A percentile compares a stretch with the other conserved stretches of the same genome.
Conservation (phyloP, 306 rosid species). For the Castanopsis chinensis region DNA sequence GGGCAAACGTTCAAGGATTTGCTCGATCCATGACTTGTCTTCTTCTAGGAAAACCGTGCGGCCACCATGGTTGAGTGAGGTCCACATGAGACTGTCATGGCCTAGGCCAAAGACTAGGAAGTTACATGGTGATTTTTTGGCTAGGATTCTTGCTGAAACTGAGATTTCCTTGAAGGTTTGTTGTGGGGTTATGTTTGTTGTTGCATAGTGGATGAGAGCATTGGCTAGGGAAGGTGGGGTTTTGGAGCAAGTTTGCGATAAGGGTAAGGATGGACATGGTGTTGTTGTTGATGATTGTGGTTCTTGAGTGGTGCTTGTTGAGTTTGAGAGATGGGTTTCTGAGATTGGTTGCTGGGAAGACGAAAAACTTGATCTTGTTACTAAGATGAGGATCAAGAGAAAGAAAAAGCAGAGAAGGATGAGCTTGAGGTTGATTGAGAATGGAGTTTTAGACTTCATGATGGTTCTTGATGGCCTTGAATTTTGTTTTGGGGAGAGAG, state of each 20-base stretch:
- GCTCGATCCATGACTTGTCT: conserved; percentile 68
- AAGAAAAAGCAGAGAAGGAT: conserved; percentile 34
- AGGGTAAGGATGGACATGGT: conserved; percentile 34
- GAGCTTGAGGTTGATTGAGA: conserved; percentile 51
- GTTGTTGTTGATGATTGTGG: neutral
- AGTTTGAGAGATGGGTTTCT: conserved; percentile 33
- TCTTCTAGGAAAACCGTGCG: conserved; percentile 87
- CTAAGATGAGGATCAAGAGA: conserved; percentile 42
- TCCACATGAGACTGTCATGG: conserved; percentile 93
- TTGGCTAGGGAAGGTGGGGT: conserved; percentile 66
- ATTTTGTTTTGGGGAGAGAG: neutral
- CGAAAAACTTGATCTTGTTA: conserved; percentile 47
- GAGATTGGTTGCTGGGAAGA: conserved; percentile 34
- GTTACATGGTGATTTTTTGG: conserved; percentile 78
- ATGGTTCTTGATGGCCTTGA: conserved; percentile 6
- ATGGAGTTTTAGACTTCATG: conserved; percentile 44
- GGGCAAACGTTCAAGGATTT: conserved; percentile 49
- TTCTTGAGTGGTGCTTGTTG: conserved; percentile 13
- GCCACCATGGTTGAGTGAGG: conserved; percentile 82
- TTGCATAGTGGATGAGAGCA: conserved; percentile 79
- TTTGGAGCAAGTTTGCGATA: conserved; percentile 55
- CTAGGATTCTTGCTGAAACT: conserved; percentile 58
- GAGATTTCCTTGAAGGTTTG: conserved; percentile 74
- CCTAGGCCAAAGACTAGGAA: conserved; percentile 88
- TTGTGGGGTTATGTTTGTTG: conserved; percentile 84